Base-by-base conservation (phyloP, 495 filamentous ascomycete genomes). In the Penicillium mononematosum region DNA sequence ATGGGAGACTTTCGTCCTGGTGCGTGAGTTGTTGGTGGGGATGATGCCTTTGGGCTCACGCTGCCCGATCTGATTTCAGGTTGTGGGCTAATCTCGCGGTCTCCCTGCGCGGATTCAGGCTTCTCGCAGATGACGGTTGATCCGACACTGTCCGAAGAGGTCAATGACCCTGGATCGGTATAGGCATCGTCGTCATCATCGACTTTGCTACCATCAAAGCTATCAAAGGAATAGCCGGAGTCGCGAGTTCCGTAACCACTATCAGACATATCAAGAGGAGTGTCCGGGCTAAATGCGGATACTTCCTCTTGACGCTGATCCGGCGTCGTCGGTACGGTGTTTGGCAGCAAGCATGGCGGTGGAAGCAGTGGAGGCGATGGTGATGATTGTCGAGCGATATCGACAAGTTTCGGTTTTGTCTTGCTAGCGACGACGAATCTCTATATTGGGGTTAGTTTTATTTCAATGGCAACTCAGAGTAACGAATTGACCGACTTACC, bases 251-350 rank as follows among this genome's bases (percentile, higher is more conserved):
- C 68, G 57, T 75, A 76, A 0, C 72, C 74, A 50, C 70, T 75
- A 32, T 78, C 73, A 9, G 72, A 72, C 58, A 71, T 67, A 20
- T 75, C 69, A 1, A 73, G 51, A 7, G 75, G 75, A 0, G 75
- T 78, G 32, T 78, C 75, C 25, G 75, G 75, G 36, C 75, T 78
- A 45, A 78, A 78, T 14, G 73, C 75, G 16, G 75, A 78, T 29
- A 78, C 64, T 55, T 78, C 75, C 24, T 72, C 70, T 31, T 72
- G 70, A 5, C 64, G 63, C 24, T 71, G 72, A 56, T 77, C 73
- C 8, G 75, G 74, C 1, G 75, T 78, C 22, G 69, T 72, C 4
- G 73, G 69, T 19, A 66, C 53, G 9, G 56, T 47, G 27, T 64
- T 67, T 19, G 63, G 64, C 3, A 58, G 60, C 36, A 68, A 59